A percentile compares a stretch with the other conserved stretches of the same genome.
phyloP scores from a whole-genome alignment of 768 basidiomycete species.

The Lentinus brumalis region DNA sequence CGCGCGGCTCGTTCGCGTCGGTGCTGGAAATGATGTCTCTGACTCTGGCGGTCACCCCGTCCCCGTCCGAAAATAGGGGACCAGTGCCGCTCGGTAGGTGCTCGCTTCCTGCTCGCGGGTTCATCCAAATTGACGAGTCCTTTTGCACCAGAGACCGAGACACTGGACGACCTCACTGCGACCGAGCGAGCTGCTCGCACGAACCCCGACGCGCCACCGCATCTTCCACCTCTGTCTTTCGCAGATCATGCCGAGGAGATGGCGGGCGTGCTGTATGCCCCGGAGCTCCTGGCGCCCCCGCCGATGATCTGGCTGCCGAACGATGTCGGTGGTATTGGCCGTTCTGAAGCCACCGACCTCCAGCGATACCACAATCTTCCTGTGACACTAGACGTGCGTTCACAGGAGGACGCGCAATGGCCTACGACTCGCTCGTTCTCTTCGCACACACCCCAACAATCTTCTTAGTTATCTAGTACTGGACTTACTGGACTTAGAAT shows the following conservation, averaged over 20 bases:
- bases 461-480: background rate
- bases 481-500: background rate
- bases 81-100: slow-evolving; percentile 69
- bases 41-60: slow-evolving; percentile 74
- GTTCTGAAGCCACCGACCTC: slow-evolving; percentile 75
- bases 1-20: slow-evolving; percentile 75
- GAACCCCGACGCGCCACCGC: slow-evolving; percentile 76
- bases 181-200: slow-evolving; percentile 79
- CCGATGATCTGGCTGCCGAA: slow-evolving; percentile 88
- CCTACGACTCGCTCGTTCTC: slow-evolving; percentile 25
- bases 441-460: background rate
- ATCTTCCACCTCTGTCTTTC: slow-evolving; percentile 67
- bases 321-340: slow-evolving; percentile 71
- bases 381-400: slow-evolving; percentile 69
- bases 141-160: slow-evolving; percentile 59
- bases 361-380: slow-evolving; percentile 71
- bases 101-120: background rate
- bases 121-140: background rate
- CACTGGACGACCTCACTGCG: slow-evolving; percentile 76
- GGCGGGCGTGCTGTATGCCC: slow-evolving; percentile 78
- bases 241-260: slow-evolving; percentile 78
- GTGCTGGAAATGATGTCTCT: slow-evolving; percentile 85
- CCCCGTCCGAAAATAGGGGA: slow-evolving; percentile 53
- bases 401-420: slow-evolving; percentile 51
- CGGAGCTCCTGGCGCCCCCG: slow-evolving; percentile 74